phyloP scores from a whole-genome alignment of 768 basidiomycete species.

The Trametes sanguinea region DNA sequence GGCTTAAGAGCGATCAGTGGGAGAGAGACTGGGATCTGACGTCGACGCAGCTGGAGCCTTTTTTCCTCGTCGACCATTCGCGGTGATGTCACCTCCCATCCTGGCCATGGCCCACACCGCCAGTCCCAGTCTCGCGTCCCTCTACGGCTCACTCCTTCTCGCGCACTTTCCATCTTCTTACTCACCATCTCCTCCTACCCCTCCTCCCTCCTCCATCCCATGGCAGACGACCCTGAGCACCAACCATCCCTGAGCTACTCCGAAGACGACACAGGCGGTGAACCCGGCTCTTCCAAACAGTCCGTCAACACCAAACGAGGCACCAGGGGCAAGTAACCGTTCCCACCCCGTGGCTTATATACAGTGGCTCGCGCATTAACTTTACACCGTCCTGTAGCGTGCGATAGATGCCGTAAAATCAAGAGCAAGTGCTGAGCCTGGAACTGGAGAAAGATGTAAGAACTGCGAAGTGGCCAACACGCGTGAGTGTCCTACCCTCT shows the following conservation, averaged over 20 bases:
- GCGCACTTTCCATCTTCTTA: not conserved
- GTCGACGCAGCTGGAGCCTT: not conserved
- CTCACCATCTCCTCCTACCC: not conserved
- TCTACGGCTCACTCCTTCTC: not conserved
- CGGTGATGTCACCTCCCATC: constrained; percentile 13
- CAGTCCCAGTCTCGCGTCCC: too few species aligned
- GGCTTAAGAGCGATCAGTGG: too few species aligned
- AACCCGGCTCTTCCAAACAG: constrained; percentile 24
- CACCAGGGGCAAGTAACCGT: constrained; percentile 25
- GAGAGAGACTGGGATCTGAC: too few species aligned
- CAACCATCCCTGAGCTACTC: not conserved
- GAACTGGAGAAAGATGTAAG: constrained; percentile 66
- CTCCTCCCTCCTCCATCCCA: not conserved
- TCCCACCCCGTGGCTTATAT: not conserved
- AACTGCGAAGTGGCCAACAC: constrained; percentile 52
- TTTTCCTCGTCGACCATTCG: not conserved
- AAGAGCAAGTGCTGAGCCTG: constrained; percentile 84
- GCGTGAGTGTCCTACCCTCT: constrained; percentile 17
- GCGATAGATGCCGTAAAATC: constrained; percentile 85
- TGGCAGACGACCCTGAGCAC: constrained; percentile 8
- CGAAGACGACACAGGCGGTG: constrained; percentile 25
- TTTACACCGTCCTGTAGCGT: constrained; percentile 48
- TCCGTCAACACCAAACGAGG: constrained; percentile 24
- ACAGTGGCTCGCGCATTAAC: not conserved
- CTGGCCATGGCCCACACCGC: not conserved